Conservation (phyloP, 1,139 yeast species). For the Suhomyces ambrosiae region DNA sequence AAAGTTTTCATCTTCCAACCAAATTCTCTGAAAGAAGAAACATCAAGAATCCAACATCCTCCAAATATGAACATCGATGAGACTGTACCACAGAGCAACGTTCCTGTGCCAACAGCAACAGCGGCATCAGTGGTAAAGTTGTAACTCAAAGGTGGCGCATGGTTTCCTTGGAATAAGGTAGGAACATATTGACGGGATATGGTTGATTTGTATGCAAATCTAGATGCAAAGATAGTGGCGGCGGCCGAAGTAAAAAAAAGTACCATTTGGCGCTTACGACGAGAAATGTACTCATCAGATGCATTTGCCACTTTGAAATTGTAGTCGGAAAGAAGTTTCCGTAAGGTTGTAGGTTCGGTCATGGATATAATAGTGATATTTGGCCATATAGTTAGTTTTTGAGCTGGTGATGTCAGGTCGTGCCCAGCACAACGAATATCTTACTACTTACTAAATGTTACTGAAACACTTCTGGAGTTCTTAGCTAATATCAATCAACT, state of each 20-base stretch:
- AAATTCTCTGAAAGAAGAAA: slow-evolving; percentile 68
- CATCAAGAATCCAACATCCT: slow-evolving; percentile 77
- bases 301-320: slow-evolving; percentile 43
- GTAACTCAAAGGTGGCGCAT: slow-evolving; percentile 74
- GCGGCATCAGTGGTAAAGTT: slow-evolving; percentile 84
- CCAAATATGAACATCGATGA: slow-evolving; percentile 77
- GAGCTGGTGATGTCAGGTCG: slow-evolving; percentile 5
- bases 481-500: slow-evolving; percentile 3
- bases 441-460: too few relatives aligned
- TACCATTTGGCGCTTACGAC: slow-evolving; percentile 74
- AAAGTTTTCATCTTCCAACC: slow-evolving; percentile 65
- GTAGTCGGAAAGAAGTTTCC: slow-evolving; percentile 14
- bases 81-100: slow-evolving; percentile 71
- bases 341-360: slow-evolving; percentile 11
- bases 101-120: slow-evolving; percentile 81
- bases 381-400: too few relatives aligned
- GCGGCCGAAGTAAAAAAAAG: slow-evolving; percentile 73
- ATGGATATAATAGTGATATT: too few relatives aligned
- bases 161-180: slow-evolving; percentile 79
- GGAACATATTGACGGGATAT: slow-evolving; percentile 77
- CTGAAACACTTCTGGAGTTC: too few relatives aligned
- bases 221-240: slow-evolving; percentile 67
- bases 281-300: slow-evolving; percentile 45
- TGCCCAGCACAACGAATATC: too few relatives aligned
- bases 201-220: slow-evolving; percentile 76